A percentile compares a stretch with the other conserved stretches of the same genome.
Conservation (phyloP, 2,329 filamentous ascomycete species). For the Calonectria montana region DNA sequence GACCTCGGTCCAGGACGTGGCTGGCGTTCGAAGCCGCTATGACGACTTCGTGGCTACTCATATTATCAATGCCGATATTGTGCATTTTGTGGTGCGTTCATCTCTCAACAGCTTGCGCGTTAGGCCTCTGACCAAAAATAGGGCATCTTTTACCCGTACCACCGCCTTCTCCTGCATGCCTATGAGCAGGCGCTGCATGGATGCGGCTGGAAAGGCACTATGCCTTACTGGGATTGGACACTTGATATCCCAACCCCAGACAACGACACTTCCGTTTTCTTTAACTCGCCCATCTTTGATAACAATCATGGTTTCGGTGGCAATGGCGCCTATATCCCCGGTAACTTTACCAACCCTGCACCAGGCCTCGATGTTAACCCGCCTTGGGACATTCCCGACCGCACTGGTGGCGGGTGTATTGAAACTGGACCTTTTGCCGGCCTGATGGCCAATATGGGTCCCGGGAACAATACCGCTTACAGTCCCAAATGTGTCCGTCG, state of each 20-base stretch:
- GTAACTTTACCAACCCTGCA: constrained; percentile 24
- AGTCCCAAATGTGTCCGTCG: constrained; percentile 24
- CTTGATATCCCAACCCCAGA: constrained; percentile 29
- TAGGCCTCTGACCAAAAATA: not conserved
- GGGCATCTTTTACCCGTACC: constrained; percentile 31
- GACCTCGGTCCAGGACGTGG: constrained; percentile 14
- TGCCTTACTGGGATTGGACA: constrained; percentile 40
- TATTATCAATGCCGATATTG: constrained; percentile 26
- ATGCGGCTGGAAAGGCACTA: constrained; percentile 38
- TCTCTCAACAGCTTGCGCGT: not conserved
- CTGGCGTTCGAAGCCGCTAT: constrained; percentile 28
- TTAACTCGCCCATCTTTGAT: constrained; percentile 46
- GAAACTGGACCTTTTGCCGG: constrained; percentile 39
- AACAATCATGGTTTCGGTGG: constrained; percentile 35
- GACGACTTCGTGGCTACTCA: constrained; percentile 33
- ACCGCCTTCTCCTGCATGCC: constrained; percentile 26
- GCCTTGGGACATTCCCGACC: constrained; percentile 30
- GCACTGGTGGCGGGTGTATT: constrained; percentile 39
- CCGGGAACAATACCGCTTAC: constrained; percentile 19
- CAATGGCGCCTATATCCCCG: constrained; percentile 28
- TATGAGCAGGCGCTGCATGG: constrained; percentile 39
- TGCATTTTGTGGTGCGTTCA: constrained; percentile 28
- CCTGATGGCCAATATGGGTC: constrained; percentile 21
- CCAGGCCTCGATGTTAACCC: constrained; percentile 27
- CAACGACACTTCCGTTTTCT: constrained; percentile 27